Evolutionary conservation across 1,284 basidiomycete species (phyloP), one percentile per base, ranked within the genome.

Genomic region (Anthracocystis walkeri): DNA sequence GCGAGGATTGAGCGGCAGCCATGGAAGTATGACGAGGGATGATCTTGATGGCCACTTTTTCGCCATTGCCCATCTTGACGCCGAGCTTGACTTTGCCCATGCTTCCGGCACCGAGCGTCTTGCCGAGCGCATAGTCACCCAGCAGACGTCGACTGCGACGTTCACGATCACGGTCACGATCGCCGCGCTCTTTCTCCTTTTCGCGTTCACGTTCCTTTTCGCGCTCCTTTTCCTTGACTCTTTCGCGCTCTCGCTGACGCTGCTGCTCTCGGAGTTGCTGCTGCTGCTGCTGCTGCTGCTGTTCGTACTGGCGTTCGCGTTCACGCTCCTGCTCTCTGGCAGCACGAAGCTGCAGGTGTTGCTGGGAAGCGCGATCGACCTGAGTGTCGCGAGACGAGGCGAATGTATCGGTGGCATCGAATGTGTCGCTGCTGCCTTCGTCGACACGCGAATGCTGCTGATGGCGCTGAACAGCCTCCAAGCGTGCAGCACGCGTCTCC

Each of bases 51-150:
- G 97, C 97, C 74, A 96, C 96, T 90, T 96, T 97, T 87, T 97
- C 94, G 45, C 93, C 93, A 1, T 93, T 93, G 77, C 91, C 85
- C 77, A 92, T 93, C 85, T 96, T 94, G 44, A 92, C 92, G 7
- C 94, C 96, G 20, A 98, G 90, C 88, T 98, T 99, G 82, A 99
- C 97, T 85, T 98, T 98, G 78, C 96, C 97, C 95, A 99, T 99
- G 86, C 93, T 95, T 41, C 97, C 96, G 42, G 95, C 95, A 53
- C 97, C 96, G 38, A 99, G 89, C 3, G 96, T 98, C 89, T 98
- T 98, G 81, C 93, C 93, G 73, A 99, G 90, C 69, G 93, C 93
- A 88, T 97, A 99, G 85, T 98, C 94, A 44, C 96, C 95, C 14
- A 99, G 84, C 48, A 78, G 79, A 67, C 81, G 60, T 5, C 82